phyloP scores from a whole-genome alignment of 495 filamentous ascomycete species.

The Podospora appendiculata region DNA sequence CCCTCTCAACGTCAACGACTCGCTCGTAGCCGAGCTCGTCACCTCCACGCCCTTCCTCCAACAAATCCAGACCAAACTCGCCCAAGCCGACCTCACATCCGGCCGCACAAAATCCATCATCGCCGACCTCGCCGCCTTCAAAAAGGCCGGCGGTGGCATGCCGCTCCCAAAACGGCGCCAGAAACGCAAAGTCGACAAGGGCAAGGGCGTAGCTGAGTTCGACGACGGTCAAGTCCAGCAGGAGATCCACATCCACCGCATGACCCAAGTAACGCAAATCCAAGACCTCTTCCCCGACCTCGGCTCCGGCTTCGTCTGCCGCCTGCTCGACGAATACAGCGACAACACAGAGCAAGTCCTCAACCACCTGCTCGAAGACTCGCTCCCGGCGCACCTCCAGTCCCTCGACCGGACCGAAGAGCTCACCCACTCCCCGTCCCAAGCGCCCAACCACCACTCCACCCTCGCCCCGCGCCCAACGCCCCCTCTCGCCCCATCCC shows the following conservation, averaged over 20 bases:
- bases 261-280: slow-evolving; percentile 77
- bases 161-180: slow-evolving; percentile 44
- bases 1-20: slow-evolving; percentile 41
- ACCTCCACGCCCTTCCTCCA: slow-evolving; percentile 51
- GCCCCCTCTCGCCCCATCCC: slow-evolving; percentile 29
- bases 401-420: slow-evolving; percentile 45
- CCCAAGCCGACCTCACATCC: slow-evolving; percentile 22
- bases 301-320: slow-evolving; percentile 72
- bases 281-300: slow-evolving; percentile 91
- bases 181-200: slow-evolving; percentile 52
- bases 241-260: slow-evolving; percentile 67
- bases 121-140: slow-evolving; percentile 44
- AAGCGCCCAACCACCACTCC: not conserved
- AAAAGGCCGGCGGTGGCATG: slow-evolving; percentile 43
- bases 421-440: slow-evolving; percentile 31
- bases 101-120: slow-evolving; percentile 53
- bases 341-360: slow-evolving; percentile 75
- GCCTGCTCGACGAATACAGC: slow-evolving; percentile 69
- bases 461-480: slow-evolving; percentile 31
- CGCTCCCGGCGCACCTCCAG: slow-evolving; percentile 57
- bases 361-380: slow-evolving; percentile 76
- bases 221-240: slow-evolving; percentile 37
- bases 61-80: slow-evolving; percentile 38
- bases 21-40: slow-evolving; percentile 55
- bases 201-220: slow-evolving; percentile 49